These are phyloP conservation scores for Russula olivacea DNA, from an alignment of 768 basidiomycete species.

Conservation along the genomic window DNA sequence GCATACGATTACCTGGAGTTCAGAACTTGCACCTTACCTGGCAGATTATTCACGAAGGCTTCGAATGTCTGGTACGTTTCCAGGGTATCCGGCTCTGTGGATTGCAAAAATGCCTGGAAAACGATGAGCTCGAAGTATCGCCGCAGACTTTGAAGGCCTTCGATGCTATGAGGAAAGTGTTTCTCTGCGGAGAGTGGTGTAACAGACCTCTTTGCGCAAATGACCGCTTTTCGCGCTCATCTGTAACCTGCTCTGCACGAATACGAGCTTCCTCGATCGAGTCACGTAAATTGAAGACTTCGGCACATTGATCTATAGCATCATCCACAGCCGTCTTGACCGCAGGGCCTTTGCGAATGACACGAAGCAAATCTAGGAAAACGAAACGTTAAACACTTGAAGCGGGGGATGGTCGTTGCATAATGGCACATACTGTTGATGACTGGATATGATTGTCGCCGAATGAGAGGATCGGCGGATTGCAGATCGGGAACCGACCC, in stretches of 20 bases:
- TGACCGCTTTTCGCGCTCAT: constrained; percentile 59
- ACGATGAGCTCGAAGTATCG: constrained; percentile 82
- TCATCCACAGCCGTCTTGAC: constrained; percentile 86
- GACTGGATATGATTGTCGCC: constrained; percentile 68
- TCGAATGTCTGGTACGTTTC: constrained; percentile 71
- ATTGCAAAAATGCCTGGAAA: constrained; percentile 86
- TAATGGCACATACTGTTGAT: constrained; percentile 68
- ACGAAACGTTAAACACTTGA: constrained; percentile 15
- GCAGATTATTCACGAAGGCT: constrained; percentile 73
- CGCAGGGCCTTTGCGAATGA: constrained; percentile 77
- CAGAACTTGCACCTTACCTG: constrained; percentile 49
- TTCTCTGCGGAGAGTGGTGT: no score
- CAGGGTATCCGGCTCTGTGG: constrained; percentile 74
- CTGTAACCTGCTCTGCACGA: constrained; percentile 70
- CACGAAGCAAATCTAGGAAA: constrained; percentile 65
- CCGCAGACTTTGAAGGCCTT: constrained; percentile 74
- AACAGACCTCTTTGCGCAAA: constrained; percentile 65
- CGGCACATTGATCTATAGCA: constrained; percentile 79
- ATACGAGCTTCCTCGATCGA: constrained; percentile 78
- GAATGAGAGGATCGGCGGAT: constrained; percentile 28
- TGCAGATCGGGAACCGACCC: constrained; percentile 34
- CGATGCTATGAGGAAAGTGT: neutral
- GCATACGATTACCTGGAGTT: constrained; percentile 43
- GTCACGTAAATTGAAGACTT: constrained; percentile 80
- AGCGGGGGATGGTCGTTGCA: neutral